A percentile compares a stretch with the other conserved stretches of the same genome.
phyloP scores from a whole-genome alignment of 371 early-diverging fungal species.

The Rhizoclosmatium hyalinum region DNA sequence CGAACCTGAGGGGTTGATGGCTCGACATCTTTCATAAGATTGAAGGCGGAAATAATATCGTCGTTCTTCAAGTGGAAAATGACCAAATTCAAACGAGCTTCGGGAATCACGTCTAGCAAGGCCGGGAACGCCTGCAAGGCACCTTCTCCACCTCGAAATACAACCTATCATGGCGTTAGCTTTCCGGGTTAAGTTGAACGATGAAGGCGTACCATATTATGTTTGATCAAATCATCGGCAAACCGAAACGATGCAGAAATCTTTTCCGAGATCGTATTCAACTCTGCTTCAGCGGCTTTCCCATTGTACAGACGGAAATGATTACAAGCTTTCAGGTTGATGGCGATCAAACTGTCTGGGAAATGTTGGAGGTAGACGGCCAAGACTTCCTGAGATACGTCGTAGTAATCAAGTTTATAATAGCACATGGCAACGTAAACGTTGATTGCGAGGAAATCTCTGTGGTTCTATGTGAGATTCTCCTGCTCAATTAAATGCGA shows the following conservation, averaged over 20 bases:
- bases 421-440: slow-evolving; percentile 69
- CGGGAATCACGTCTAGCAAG: slow-evolving; percentile 61
- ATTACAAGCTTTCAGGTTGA: slow-evolving; percentile 66
- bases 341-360: slow-evolving; percentile 58
- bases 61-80: slow-evolving; percentile 60
- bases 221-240: slow-evolving; percentile 59
- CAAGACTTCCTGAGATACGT: slow-evolving; percentile 64
- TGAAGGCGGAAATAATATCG: slow-evolving; percentile 57
- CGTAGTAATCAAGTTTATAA: slow-evolving; percentile 67
- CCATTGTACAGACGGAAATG: slow-evolving; percentile 64
- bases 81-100: slow-evolving; percentile 62
- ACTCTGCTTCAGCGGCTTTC: slow-evolving; percentile 61
- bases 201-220: slow-evolving; percentile 49
- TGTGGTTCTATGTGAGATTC: slow-evolving; percentile 5
- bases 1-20: slow-evolving; percentile 57
- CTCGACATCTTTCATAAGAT: slow-evolving; percentile 63
- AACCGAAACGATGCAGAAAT: slow-evolving; percentile 46
- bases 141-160: slow-evolving; percentile 59
- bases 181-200: background rate
- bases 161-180: slow-evolving; percentile 42
- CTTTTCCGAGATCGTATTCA: slow-evolving; percentile 53
- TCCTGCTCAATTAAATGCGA: no score
- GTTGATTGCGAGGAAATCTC: slow-evolving; percentile 61
- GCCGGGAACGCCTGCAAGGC: slow-evolving; percentile 58
- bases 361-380: slow-evolving; percentile 57